Conservation (phyloP, 441 rosid species). For the Flueggea neowawraea region DNA sequence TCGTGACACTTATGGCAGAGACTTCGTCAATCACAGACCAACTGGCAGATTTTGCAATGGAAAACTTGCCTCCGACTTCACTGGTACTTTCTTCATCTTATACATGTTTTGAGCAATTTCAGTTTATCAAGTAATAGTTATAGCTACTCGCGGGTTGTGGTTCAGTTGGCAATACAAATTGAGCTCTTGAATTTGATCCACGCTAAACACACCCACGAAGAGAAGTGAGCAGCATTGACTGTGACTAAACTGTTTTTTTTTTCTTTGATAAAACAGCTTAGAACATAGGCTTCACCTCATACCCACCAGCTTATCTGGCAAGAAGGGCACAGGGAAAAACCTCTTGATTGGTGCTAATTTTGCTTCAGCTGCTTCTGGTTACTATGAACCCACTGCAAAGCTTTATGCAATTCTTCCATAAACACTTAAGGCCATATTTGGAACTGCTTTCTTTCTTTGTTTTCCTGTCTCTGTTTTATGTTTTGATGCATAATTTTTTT, state of each 20-base stretch:
- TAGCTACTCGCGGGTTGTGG: too few species aligned
- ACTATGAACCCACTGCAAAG: conserved; percentile 65
- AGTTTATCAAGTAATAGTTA: too few species aligned
- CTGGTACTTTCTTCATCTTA: conserved; percentile 40
- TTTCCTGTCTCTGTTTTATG: background rate
- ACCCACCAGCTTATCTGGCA: conserved; percentile 78
- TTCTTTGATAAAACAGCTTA: conserved; percentile 49
- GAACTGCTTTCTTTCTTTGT: background rate
- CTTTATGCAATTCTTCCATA: conserved; percentile 42
- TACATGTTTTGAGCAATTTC: background rate
- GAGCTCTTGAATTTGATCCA: too few species aligned
- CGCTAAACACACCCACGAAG: too few species aligned
- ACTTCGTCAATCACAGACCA: conserved; percentile 56
- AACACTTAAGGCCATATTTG: background rate
- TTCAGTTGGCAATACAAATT: too few species aligned
- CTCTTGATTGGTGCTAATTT: conserved; percentile 92
- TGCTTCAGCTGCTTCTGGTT: conserved; percentile 96
- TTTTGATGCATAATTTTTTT: background rate
- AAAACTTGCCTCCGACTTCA: conserved; percentile 84
- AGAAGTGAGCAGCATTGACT: too few species aligned
- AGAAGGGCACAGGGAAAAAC: conserved; percentile 74
- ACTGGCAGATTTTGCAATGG: conserved; percentile 98
- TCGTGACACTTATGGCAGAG: conserved; percentile 97
- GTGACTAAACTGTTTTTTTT: too few species aligned
- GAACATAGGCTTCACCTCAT: conserved; percentile 73